A percentile compares a stretch with the other conserved stretches of the same genome.
These are phyloP conservation scores for Cerrena zonata DNA, from an alignment of 1,284 basidiomycete genomes.

Conservation along the genomic window DNA sequence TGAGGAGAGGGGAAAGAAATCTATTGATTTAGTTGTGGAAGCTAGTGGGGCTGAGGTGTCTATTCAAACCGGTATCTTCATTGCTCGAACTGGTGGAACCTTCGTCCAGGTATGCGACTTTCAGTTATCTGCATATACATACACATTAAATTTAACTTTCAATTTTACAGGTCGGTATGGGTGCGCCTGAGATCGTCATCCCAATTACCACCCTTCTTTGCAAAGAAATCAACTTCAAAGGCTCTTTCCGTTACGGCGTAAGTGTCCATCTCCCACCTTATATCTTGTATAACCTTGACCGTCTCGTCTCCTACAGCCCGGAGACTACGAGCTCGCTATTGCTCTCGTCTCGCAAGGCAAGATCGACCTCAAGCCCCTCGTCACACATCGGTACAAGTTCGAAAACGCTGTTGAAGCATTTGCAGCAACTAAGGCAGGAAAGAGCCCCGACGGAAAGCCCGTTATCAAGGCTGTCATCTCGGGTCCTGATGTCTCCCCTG, in stretches of 20 bases:
- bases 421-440: conserved; percentile 71
- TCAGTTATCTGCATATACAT: too few species aligned
- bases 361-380: conserved; percentile 82
- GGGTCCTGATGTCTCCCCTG: conserved; percentile 53
- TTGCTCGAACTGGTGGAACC: conserved; percentile 70
- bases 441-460: conserved; percentile 69
- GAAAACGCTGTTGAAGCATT: conserved; percentile 76
- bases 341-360: conserved; percentile 73
- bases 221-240: conserved; percentile 79
- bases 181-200: conserved; percentile 55
- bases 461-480: conserved; percentile 76
- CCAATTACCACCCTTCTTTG: conserved; percentile 56
- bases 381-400: conserved; percentile 82
- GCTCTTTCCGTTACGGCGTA: conserved; percentile 84
- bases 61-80: conserved; percentile 75
- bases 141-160: too few species aligned
- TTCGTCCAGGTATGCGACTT: conserved; percentile 66
- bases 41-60: conserved; percentile 86
- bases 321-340: conserved; percentile 82
- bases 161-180: conserved; percentile 65
- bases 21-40: conserved; percentile 73
- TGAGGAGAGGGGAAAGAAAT: conserved; percentile 49
- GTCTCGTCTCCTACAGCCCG: conserved; percentile 46
- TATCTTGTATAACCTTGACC: neutral
- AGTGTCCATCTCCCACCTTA: conserved; percentile 21